Evolutionary conservation across 2,329 filamentous ascomycete species (phyloP).

Genomic region (Dothistroma septosporum): DNA sequence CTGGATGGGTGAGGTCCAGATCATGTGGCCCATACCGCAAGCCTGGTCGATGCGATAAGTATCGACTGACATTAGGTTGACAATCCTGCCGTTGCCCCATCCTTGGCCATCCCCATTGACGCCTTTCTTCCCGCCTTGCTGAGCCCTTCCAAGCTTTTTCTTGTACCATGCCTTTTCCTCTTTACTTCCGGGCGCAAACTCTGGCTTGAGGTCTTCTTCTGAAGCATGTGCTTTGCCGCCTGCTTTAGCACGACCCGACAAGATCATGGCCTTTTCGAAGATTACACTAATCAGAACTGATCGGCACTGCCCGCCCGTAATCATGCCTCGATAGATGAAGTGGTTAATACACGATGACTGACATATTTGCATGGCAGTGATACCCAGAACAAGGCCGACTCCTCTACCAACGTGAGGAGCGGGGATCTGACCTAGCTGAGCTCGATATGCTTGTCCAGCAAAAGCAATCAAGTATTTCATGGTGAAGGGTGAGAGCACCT

Average conservation of each 20-base stretch:
- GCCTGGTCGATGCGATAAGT: conserved; percentile 90
- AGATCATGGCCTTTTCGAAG: conserved; percentile 86
- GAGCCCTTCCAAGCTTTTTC: conserved; percentile 38
- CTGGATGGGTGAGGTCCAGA: conserved; percentile 80
- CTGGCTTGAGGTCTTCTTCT: conserved; percentile 32
- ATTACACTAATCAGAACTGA: conserved; percentile 80
- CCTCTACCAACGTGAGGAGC: conserved; percentile 69
- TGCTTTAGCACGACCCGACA: conserved; percentile 83
- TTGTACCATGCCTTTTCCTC: conserved; percentile 51
- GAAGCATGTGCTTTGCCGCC: conserved; percentile 56
- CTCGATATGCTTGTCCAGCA: conserved; percentile 67
- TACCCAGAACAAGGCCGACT: conserved; percentile 76
- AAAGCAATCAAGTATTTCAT: conserved; percentile 84
- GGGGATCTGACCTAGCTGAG: conserved; percentile 47
- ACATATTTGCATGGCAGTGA: conserved; percentile 77
- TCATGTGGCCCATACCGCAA: conserved; percentile 81
- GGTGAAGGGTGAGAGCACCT: conserved; percentile 80
- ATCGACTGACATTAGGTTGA: conserved; percentile 92
- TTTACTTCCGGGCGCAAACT: conserved; percentile 46
- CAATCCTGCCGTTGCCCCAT: conserved; percentile 88
- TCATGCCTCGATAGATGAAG: conserved; percentile 89
- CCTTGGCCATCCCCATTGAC: conserved; percentile 68
- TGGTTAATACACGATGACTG: conserved; percentile 82
- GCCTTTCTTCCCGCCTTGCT: conserved; percentile 43
- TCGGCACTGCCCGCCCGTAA: conserved; percentile 78